A percentile compares a stretch with the other conserved stretches of the same genome.
These are phyloP conservation scores for Tympanopsis confertula DNA, from an alignment of 2,329 filamentous ascomycete genomes.

Conservation along the genomic window DNA sequence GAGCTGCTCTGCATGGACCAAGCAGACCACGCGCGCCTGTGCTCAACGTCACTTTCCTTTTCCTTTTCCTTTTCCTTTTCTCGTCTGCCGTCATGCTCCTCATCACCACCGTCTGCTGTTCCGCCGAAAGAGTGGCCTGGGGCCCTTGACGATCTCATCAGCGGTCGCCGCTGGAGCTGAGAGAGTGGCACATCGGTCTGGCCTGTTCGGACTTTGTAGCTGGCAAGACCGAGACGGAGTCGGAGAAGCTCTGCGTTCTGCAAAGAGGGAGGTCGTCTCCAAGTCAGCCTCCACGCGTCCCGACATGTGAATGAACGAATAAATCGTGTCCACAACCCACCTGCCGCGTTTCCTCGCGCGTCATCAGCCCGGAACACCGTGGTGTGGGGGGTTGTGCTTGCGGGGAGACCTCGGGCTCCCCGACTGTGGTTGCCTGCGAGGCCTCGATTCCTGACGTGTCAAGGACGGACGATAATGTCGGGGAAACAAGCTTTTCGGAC, in stretches of 20 bases:
- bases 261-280: background rate
- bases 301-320: background rate
- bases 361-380: conserved; percentile 18
- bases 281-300: background rate
- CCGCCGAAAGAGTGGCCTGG: no score
- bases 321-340: conserved; percentile 16
- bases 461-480: conserved; percentile 33
- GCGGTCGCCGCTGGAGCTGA: conserved; percentile 34
- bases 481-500: conserved; percentile 18
- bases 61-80: no score
- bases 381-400: conserved; percentile 8
- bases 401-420: conserved; percentile 29
- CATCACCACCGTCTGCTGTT: no score
- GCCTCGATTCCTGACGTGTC: conserved; percentile 33
- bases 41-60: no score
- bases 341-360: conserved; percentile 39
- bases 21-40: no score
- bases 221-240: conserved; percentile 58
- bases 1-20: no score
- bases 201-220: conserved; percentile 65
- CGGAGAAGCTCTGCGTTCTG: conserved; percentile 56
- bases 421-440: conserved; percentile 34
- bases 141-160: no score
- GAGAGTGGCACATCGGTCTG: conserved; percentile 57
- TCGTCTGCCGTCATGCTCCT: no score